Evolutionary conservation across 1,284 basidiomycete species (phyloP), one percentile per base, ranked within the genome.

Genomic region (Cystobasidiaceae sp.): DNA sequence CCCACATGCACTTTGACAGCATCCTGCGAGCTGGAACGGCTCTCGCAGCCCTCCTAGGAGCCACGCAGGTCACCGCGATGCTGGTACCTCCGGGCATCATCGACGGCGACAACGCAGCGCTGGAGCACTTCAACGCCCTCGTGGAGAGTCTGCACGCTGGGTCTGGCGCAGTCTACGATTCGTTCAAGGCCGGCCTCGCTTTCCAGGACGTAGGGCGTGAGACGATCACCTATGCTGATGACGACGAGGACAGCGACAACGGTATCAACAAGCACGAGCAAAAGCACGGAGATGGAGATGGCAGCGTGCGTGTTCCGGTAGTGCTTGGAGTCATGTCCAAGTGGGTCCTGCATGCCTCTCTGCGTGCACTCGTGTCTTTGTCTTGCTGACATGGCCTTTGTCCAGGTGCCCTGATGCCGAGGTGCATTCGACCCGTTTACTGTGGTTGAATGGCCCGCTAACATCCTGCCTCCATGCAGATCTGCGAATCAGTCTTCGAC

Each of bases 321-420:
- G 51, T 54, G 4, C 48, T 70, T 21, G 69, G 67, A 7, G 69
- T 70, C 37, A 70, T 70, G 69, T 68, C 66, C 19, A 65, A 70
- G 59, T 70, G 67, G 45, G 66, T 58, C 23, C 32, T 52, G 39
- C 17, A 52, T 19, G n/a, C 28, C 27, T 4, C 28, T 8, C 13
- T 49, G 57, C 50, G 30, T 39, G 50, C 50, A 25, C 56, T 60
- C 6, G n/a, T 9, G 32, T 21, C 27, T 21, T 19, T 17, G 8
- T 23, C 5, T 6, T 32, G 48, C 33, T 52, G 32, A 28, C 45
- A 34, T 37, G 21, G 27, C 8, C 27, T 4, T 28, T 30, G 43
- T 13, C 50, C 19, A 58, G 60, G 25, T 43, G 46, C 32, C 51
- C 39, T 5, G 27, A 66, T 33, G 45, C 57, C 27, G 59, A 62